These are phyloP conservation scores for Nicotiana knightiana DNA, from an alignment of 257 asterid genomes.

Conservation along the genomic window DNA sequence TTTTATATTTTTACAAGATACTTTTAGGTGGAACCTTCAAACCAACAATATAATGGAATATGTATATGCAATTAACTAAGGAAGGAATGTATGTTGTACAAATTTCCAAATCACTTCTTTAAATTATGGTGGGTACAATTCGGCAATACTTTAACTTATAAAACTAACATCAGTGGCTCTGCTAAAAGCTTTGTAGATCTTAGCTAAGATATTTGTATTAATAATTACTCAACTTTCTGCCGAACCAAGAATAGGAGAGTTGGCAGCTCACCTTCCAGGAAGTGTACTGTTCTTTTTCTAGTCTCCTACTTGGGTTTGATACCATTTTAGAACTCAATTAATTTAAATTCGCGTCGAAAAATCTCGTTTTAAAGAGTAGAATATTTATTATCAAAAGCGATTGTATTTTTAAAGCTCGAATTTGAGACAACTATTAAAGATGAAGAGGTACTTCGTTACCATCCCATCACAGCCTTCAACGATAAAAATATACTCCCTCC, in stretches of 20 bases:
- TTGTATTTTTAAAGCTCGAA: too few species aligned
- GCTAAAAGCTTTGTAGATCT: neutral
- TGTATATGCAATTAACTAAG: neutral
- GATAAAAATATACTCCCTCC: too few species aligned
- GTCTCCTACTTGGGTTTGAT: too few species aligned
- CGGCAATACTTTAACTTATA: neutral
- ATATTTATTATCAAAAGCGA: too few species aligned
- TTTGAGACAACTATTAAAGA: too few species aligned
- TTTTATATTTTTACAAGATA: neutral
- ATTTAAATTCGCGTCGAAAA: too few species aligned
- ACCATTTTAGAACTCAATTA: too few species aligned
- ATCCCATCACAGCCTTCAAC: too few species aligned
- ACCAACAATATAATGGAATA: neutral
- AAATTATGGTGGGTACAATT: neutral
- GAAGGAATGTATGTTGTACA: conserved; percentile 15
- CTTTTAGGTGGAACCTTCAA: neutral
- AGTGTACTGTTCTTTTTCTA: neutral
- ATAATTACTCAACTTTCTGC: neutral
- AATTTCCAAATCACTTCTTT: conserved; percentile 12
- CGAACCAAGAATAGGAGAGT: conserved; percentile 1
- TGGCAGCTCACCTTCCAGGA: neutral
- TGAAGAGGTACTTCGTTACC: too few species aligned
- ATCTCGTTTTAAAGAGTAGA: too few species aligned
- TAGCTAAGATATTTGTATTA: conserved; percentile 9
- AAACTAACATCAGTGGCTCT: neutral